A percentile compares a stretch with the other conserved stretches of the same genome.
These are phyloP conservation scores for Halophytophthora batemanensis DNA, from an alignment of 352 stramenopile species.

Conservation along the genomic window DNA sequence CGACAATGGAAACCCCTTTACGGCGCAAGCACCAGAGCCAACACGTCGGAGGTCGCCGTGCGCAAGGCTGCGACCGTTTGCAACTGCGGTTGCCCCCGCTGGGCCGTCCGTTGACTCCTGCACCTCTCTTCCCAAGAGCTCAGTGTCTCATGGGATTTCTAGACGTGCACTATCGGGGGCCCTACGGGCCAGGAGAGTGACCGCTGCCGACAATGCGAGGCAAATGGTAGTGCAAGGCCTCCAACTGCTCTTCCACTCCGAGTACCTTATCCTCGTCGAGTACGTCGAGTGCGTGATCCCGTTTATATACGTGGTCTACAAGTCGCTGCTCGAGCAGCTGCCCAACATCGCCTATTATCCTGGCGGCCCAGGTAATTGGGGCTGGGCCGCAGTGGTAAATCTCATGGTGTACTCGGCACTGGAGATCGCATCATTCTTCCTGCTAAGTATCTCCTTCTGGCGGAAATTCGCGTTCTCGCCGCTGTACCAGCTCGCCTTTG, in stretches of 20 bases:
- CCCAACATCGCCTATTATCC: slow-evolving; percentile 27
- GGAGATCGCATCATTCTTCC: slow-evolving; percentile 25
- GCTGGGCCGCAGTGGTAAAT: slow-evolving; percentile 4
- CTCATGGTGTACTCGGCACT: slow-evolving; percentile 19
- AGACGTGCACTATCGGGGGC: too few species aligned
- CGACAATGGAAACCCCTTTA: not conserved
- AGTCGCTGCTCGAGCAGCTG: slow-evolving; percentile 21
- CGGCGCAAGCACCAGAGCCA: too few species aligned
- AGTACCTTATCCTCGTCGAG: slow-evolving; percentile 37
- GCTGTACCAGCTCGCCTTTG: slow-evolving; percentile 29
- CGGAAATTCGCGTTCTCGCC: slow-evolving; percentile 21
- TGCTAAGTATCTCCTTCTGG: slow-evolving; percentile 10
- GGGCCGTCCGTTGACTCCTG: too few species aligned
- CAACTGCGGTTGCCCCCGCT: too few species aligned
- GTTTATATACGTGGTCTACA: slow-evolving; percentile 23
- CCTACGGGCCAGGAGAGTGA: not conserved
- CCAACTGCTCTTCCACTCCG: slow-evolving; percentile 23
- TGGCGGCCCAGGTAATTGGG: slow-evolving; percentile 5
- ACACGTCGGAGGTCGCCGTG: too few species aligned
- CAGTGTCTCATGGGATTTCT: not conserved
- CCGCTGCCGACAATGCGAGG: not conserved
- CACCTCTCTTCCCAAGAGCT: not conserved
- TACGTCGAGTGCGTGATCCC: slow-evolving; percentile 37
- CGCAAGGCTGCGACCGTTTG: too few species aligned
- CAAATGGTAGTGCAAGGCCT: not conserved